A percentile compares a stretch with the other conserved stretches of the same genome.
phyloP scores from a whole-genome alignment of 345 rosid species.

The Turritis glabra region DNA sequence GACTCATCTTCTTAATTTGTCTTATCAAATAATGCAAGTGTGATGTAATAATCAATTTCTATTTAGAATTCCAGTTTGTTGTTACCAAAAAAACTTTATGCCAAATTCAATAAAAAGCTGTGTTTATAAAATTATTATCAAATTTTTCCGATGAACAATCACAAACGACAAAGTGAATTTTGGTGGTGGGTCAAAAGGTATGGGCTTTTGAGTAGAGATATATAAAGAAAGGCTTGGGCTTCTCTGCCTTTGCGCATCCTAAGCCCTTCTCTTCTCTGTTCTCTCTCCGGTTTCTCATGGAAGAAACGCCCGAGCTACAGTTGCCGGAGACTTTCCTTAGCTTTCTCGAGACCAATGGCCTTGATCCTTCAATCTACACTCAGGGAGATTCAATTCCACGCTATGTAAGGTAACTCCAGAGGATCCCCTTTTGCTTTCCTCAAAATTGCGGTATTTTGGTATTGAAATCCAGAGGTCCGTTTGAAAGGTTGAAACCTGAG shows the following conservation, averaged over 20 bases:
- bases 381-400: constrained; percentile 66
- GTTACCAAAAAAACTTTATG: background rate
- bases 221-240: constrained; percentile 9
- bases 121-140: background rate
- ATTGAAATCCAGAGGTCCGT: background rate
- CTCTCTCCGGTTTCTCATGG: constrained; percentile 43
- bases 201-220: constrained; percentile 7
- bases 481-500: constrained; percentile 76
- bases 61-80: background rate
- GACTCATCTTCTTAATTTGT: background rate
- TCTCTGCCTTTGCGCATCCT: background rate
- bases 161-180: background rate
- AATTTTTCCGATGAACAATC: background rate
- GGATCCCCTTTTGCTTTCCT: background rate
- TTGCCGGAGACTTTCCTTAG: constrained; percentile 64
- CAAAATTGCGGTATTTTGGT: background rate
- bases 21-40: background rate
- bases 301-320: constrained; percentile 45
- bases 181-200: background rate
- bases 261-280: background rate
- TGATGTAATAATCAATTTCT: constrained; percentile 7
- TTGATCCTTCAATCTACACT: constrained; percentile 75
- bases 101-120: constrained; percentile 18
- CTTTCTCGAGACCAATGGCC: constrained; percentile 60
- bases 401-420: constrained; percentile 58